phyloP scores from a whole-genome alignment of 192 early-diverging fungal genomes.

The Neocallimastix lanati region DNA sequence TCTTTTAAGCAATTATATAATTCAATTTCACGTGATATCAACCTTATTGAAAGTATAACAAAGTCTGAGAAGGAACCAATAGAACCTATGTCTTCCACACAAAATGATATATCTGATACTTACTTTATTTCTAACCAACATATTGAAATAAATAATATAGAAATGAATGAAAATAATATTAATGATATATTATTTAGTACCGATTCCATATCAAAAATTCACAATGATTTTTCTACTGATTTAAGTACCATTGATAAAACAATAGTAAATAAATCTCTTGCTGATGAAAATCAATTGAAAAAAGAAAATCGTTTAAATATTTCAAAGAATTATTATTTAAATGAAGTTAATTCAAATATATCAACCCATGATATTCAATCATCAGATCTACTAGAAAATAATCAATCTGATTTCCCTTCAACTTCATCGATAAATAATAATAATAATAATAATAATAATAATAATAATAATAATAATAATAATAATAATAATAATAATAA shows the following conservation, averaged over 20 bases:
- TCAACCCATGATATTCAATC: no score
- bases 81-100: background rate
- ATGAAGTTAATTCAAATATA: background rate
- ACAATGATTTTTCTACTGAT: background rate
- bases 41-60: background rate
- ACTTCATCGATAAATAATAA: no score
- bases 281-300: background rate
- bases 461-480: no score
- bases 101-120: background rate
- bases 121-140: background rate
- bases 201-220: background rate
- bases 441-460: no score
- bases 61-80: background rate
- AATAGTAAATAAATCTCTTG: background rate
- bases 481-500: no score
- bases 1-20: background rate
- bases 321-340: background rate
- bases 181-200: background rate
- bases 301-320: background rate
- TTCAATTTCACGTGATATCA: background rate
- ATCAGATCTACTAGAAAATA: no score
- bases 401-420: no score
- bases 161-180: background rate
- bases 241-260: background rate
- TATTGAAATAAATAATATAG: background rate